Percentiles rank a stretch among this genome's conserved stretches.
Conservation (phyloP, 805 yeast genomes). For the Saccharomycopsis selenospora region DNA sequence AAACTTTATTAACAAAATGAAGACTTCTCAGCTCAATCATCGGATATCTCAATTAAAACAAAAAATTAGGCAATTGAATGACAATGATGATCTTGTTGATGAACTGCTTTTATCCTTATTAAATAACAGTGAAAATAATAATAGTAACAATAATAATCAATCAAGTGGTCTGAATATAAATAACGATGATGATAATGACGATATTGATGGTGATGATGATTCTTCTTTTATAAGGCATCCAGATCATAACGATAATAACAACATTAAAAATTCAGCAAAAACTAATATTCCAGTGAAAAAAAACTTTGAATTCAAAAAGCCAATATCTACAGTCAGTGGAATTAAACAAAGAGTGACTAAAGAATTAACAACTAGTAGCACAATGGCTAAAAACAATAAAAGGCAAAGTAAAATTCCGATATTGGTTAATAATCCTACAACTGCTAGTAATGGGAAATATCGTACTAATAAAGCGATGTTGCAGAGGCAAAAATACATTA, state of each 20-base stretch:
- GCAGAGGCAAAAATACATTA: slow-evolving; percentile 1
- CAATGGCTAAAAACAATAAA: background rate
- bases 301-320: background rate
- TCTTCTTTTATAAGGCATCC: background rate
- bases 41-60: slow-evolving; percentile 12
- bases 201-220: background rate
- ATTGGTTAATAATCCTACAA: background rate
- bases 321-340: background rate
- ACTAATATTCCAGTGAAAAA: background rate
- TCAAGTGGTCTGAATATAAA: too few relatives aligned
- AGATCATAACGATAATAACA: background rate
- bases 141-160: background rate
- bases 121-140: background rate
- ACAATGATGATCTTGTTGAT: background rate
- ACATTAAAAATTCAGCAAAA: background rate
- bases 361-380: background rate
- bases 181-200: too few relatives aligned
- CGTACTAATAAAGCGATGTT: slow-evolving; percentile 3
- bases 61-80: slow-evolving; percentile 11
- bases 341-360: background rate
- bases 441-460: background rate
- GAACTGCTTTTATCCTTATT: background rate
- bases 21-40: slow-evolving; percentile 12
- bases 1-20: slow-evolving; percentile 17
- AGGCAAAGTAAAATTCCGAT: slow-evolving; percentile 19